Percentiles rank a stretch among this genome's conserved stretches.
phyloP scores from a whole-genome alignment of 202 grass and related monocot species.

The Saccharum hybrid region DNA sequence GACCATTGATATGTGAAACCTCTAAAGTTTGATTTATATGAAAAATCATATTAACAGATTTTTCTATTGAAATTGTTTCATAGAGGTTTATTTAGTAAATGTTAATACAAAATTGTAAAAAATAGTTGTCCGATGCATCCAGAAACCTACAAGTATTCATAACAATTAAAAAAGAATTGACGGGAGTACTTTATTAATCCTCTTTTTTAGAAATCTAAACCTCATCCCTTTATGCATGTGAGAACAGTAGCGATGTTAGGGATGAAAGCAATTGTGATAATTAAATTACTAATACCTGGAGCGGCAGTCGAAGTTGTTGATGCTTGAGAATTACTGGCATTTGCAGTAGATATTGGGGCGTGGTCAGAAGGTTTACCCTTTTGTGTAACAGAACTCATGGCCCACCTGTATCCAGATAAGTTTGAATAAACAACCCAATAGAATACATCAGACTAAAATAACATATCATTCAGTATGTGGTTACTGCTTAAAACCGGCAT shows the following conservation, averaged over 20 bases:
- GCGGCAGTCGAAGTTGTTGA: slow-evolving; percentile 57
- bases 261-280: slow-evolving; percentile 12
- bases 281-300: slow-evolving; percentile 58
- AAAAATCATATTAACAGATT: slow-evolving; percentile 6
- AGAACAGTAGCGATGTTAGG: slow-evolving; percentile 9
- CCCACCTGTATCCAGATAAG: slow-evolving; percentile 75
- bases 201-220: slow-evolving; percentile 20
- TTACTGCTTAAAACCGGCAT: background rate
- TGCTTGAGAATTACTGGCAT: slow-evolving; percentile 56
- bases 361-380: slow-evolving; percentile 93
- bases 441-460: slow-evolving; percentile 30
- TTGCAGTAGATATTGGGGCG: slow-evolving; percentile 66
- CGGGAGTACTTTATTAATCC: background rate
- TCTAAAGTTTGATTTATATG: slow-evolving; percentile 2
- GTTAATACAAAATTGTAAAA: background rate
- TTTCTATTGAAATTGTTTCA: background rate
- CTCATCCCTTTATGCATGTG: slow-evolving; percentile 17
- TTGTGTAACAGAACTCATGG: slow-evolving; percentile 93
- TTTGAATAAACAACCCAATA: slow-evolving; percentile 39
- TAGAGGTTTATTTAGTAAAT: background rate
- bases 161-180: background rate
- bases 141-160: background rate
- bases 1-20: background rate
- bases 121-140: background rate
- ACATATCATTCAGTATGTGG: background rate